A percentile compares a stretch with the other conserved stretches of the same genome.
phyloP scores from a whole-genome alignment of 345 rosid genomes.

The Brassica nigra region DNA sequence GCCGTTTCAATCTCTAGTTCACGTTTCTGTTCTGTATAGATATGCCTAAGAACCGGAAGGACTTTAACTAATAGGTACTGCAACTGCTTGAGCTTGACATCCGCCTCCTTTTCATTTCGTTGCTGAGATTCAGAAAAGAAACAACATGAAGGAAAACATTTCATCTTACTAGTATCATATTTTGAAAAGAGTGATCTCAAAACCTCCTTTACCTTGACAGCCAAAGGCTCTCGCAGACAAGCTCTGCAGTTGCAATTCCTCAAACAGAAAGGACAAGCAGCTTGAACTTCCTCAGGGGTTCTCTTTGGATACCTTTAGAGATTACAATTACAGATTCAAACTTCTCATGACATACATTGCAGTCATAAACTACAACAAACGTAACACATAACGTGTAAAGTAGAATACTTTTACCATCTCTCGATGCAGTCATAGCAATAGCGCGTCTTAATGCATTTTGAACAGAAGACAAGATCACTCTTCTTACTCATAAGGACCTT shows the following conservation, averaged over 20 bases:
- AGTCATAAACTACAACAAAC: not conserved
- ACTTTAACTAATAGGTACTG: conserved; percentile 41
- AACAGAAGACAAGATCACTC: conserved; percentile 32
- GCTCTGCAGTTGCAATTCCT: conserved; percentile 37
- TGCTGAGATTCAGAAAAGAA: conserved; percentile 13
- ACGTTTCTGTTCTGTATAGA: conserved; percentile 27
- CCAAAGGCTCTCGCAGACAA: conserved; percentile 36
- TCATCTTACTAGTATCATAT: not conserved
- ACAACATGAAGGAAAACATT: not conserved
- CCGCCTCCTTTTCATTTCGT: not conserved
- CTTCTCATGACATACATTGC: not conserved
- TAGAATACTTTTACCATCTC: conserved; percentile 25
- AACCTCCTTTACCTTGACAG: conserved; percentile 28
- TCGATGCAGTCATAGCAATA: conserved; percentile 33
- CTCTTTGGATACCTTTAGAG: conserved; percentile 32
- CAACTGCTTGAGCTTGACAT: conserved; percentile 38
- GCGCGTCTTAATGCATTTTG: conserved; percentile 17
- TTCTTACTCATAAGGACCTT: conserved; percentile 9
- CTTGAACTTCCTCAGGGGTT: conserved; percentile 23
- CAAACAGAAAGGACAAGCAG: conserved; percentile 33
- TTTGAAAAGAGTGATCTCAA: not conserved
- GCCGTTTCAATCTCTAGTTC: conserved; percentile 43
- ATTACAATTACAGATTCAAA: not conserved
- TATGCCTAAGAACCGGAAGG: conserved; percentile 38
- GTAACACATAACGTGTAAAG: not conserved